phyloP scores from a whole-genome alignment of 1,284 basidiomycete species.

The Cryptococcus amylolentus region DNA sequence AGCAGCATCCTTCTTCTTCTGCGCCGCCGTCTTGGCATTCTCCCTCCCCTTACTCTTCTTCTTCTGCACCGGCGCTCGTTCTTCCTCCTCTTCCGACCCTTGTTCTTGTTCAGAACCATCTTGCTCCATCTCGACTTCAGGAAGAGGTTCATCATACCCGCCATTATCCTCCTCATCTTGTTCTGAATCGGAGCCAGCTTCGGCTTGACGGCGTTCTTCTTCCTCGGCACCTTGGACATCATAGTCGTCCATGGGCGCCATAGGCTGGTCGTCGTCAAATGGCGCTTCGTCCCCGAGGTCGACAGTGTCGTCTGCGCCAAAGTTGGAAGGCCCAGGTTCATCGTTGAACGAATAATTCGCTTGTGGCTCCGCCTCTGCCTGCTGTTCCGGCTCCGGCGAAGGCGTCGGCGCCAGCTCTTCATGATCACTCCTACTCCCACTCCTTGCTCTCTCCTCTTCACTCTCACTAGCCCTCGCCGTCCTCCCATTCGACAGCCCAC shows the following conservation, averaged over 20 bases:
- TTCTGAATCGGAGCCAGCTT: conserved; percentile 2
- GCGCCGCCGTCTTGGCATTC: conserved; percentile 1
- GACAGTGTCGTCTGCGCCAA: conserved; percentile 9
- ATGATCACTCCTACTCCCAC: conserved; percentile 7
- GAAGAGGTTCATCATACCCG: not conserved
- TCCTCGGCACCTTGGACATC: not conserved
- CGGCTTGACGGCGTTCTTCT: not conserved
- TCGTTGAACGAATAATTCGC: conserved; percentile 7
- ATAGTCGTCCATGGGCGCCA: conserved; percentile 6
- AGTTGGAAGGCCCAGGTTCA: conserved; percentile 1
- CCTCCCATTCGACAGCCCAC: not conserved
- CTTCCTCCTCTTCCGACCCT: not conserved
- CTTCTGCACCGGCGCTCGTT: not conserved
- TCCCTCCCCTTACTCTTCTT: conserved; percentile 13
- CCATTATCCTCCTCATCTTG: not conserved
- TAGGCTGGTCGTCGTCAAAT: not conserved
- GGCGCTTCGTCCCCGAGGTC: conserved; percentile 2
- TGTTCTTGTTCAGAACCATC: not conserved
- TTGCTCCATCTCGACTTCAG: conserved; percentile 5
- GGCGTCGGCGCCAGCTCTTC: not conserved
- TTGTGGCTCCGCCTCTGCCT: not conserved
- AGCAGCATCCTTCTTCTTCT: conserved; percentile 15
- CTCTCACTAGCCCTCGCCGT: not conserved
- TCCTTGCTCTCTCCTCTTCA: conserved; percentile 22
- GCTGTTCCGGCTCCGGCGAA: conserved; percentile 1